phyloP scores from a whole-genome alignment of 129 eudicot species.

The Escallonia rubra region DNA sequence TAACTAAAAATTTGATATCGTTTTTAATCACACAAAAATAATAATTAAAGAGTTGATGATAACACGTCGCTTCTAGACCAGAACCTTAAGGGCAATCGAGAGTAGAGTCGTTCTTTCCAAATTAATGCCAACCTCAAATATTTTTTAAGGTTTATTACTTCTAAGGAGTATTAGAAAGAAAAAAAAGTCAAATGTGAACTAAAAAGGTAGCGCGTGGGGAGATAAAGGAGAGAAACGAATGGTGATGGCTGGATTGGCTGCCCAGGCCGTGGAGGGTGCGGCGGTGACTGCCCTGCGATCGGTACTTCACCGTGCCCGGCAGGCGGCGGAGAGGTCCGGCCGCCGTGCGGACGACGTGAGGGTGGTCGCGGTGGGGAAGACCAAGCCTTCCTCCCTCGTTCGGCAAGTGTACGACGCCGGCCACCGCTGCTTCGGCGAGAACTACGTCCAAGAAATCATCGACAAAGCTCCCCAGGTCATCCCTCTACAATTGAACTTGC shows the following conservation, averaged over 20 bases:
- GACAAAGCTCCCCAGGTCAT: constrained; percentile 88
- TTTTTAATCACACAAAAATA: too few species aligned
- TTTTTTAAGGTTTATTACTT: too few species aligned
- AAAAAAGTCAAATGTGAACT: too few species aligned
- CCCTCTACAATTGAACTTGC: not conserved
- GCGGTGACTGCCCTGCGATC: constrained; percentile 65
- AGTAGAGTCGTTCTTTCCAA: too few species aligned
- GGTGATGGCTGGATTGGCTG: constrained; percentile 57
- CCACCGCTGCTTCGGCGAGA: constrained; percentile 90
- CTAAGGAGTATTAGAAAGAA: too few species aligned
- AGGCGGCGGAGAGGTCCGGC: constrained; percentile 79
- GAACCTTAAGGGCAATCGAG: too few species aligned
- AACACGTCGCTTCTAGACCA: too few species aligned
- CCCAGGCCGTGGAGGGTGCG: constrained; percentile 58
- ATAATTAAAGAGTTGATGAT: too few species aligned
- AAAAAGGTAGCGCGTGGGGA: too few species aligned
- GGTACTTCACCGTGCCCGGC: constrained; percentile 66
- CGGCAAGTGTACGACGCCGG: constrained; percentile 82
- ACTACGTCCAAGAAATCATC: constrained; percentile 78
- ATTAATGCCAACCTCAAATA: too few species aligned
- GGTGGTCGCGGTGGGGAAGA: constrained; percentile 87
- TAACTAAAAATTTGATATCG: too few species aligned
- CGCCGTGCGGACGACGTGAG: constrained; percentile 60
- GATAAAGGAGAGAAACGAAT: not conserved
- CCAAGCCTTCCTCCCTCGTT: constrained; percentile 70